These are phyloP conservation scores for Podospora conica DNA, from an alignment of 495 filamentous ascomycete species.

Conservation along the genomic window DNA sequence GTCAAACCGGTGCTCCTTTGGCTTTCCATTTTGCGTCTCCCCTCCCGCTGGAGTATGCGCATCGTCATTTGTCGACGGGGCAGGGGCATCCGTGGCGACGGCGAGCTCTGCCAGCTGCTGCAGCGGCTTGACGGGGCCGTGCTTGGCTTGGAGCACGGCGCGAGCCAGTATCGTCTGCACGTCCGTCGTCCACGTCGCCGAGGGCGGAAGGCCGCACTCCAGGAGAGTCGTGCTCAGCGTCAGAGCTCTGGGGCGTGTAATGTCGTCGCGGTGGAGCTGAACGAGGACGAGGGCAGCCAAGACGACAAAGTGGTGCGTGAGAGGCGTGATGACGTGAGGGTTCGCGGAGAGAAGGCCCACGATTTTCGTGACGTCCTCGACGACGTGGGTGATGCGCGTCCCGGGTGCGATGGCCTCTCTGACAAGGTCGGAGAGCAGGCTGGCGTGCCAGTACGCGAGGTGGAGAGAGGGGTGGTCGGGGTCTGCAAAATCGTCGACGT, in stretches of 20 bases:
- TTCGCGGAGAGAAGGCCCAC: constrained; percentile 50
- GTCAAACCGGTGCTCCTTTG: constrained; percentile 1
- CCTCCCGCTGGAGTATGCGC: neutral
- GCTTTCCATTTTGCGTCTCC: neutral
- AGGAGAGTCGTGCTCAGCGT: constrained; percentile 30
- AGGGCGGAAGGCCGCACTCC: constrained; percentile 28
- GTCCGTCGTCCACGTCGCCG: constrained; percentile 43
- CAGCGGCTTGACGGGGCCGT: constrained; percentile 30
- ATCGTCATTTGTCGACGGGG: neutral
- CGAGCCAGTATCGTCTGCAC: constrained; percentile 40
- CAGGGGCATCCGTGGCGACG: constrained; percentile 28
- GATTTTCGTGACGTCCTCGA: constrained; percentile 56
- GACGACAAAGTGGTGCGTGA: constrained; percentile 68
- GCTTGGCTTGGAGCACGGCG: constrained; percentile 25
- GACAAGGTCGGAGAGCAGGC: constrained; percentile 54
- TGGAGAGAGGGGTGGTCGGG: constrained; percentile 48
- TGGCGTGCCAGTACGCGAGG: constrained; percentile 69
- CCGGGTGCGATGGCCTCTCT: constrained; percentile 35
- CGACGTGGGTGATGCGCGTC: constrained; percentile 38
- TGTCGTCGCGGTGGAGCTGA: constrained; percentile 47
- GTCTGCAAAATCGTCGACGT: constrained; percentile 26
- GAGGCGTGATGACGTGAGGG: constrained; percentile 51
- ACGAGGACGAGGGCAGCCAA: constrained; percentile 62
- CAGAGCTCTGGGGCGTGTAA: constrained; percentile 30
- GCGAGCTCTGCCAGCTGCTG: constrained; percentile 63